phyloP scores from a whole-genome alignment of 2,329 filamentous ascomycete genomes.

The Colletotrichum sp. region DNA sequence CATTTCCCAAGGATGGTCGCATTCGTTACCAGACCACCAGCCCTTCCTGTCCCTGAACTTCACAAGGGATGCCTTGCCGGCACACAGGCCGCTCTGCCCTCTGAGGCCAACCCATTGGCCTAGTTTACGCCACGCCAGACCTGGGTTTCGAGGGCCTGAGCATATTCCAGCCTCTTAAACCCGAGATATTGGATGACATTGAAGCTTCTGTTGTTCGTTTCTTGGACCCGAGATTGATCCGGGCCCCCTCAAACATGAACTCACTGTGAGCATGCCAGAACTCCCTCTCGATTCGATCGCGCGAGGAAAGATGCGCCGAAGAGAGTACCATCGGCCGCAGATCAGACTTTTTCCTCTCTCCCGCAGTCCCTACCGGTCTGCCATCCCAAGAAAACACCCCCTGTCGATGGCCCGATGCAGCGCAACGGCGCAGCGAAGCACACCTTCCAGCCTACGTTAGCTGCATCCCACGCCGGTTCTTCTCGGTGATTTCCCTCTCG shows the following conservation, averaged over 20 bases:
- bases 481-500: background rate
- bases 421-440: background rate
- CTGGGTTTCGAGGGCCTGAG: background rate
- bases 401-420: background rate
- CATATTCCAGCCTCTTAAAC: background rate
- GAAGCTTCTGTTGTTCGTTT: background rate
- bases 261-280: background rate
- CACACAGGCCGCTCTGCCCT: background rate
- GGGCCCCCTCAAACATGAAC: background rate
- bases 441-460: background rate
- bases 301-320: background rate
- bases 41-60: background rate
- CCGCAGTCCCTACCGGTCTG: background rate
- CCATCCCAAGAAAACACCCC: background rate
- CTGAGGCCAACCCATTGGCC: background rate
- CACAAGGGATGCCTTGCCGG: background rate
- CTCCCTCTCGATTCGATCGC: background rate
- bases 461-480: background rate
- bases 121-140: background rate
- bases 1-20: background rate
- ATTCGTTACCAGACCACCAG: background rate
- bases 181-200: background rate
- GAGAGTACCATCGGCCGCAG: background rate
- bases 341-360: background rate
- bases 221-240: background rate